These are phyloP conservation scores for Bipolaris cookei DNA, from an alignment of 2,329 filamentous ascomycete species.

Conservation along the genomic window DNA sequence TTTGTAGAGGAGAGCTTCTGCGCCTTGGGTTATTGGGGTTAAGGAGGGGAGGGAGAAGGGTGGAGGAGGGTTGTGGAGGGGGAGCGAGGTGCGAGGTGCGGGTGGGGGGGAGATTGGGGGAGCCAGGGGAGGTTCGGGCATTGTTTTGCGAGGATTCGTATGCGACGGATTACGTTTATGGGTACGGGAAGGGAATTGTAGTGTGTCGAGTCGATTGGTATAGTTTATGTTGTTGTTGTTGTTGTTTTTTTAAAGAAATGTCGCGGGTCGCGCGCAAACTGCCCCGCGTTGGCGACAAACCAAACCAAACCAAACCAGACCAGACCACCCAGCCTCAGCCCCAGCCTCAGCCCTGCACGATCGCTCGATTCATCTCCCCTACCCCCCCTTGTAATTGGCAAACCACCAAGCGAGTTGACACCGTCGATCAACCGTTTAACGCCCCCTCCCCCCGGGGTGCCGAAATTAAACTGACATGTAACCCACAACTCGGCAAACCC, in stretches of 20 bases:
- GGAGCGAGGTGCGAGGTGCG: constrained; percentile 27
- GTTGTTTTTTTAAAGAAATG: no score
- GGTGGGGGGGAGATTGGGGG: constrained; percentile 29
- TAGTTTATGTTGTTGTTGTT: background rate
- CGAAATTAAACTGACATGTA: constrained; percentile 3
- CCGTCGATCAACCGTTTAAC: constrained; percentile 21
- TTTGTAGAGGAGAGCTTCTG: constrained; percentile 92
- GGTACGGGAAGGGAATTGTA: no score
- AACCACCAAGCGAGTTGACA: constrained; percentile 12
- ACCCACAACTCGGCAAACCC: background rate
- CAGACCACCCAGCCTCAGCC: no score
- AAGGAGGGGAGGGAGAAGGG: constrained; percentile 62
- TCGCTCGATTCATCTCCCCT: constrained; percentile 14
- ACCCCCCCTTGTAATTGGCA: constrained; percentile 14
- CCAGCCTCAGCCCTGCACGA: no score
- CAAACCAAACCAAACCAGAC: no score
- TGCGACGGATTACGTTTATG: no score
- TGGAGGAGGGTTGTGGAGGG: constrained; percentile 35
- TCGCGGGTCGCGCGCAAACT: background rate
- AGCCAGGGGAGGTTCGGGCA: constrained; percentile 31
- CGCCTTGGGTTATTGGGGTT: constrained; percentile 84
- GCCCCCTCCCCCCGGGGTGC: background rate
- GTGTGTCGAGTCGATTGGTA: background rate
- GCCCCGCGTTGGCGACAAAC: constrained; percentile 17
- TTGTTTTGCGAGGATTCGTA: constrained; percentile 8